phyloP scores from a whole-genome alignment of 2,329 filamentous ascomycete genomes.

The Colletotrichum cuscutae region DNA sequence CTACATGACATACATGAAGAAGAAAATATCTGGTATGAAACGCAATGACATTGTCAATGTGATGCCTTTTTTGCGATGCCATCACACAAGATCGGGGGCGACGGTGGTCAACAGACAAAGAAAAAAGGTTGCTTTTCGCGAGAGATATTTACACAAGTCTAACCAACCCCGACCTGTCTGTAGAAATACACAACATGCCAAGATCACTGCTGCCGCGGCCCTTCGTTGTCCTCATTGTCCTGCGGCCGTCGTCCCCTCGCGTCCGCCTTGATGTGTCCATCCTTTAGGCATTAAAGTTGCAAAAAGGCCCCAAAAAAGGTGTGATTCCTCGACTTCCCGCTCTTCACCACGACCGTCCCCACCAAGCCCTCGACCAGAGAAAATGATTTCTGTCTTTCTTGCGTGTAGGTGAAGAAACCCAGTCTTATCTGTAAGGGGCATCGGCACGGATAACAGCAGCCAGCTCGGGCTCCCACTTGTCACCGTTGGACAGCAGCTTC shows the following conservation, averaged over 20 bases:
- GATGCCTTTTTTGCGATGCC: not conserved
- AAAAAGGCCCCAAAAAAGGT: not conserved
- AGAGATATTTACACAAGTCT: constrained; percentile 35
- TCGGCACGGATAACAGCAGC: constrained; percentile 93
- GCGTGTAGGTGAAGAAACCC: not conserved
- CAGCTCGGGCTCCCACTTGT: constrained; percentile 98
- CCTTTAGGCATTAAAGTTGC: constrained; percentile 15
- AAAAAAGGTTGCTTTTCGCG: constrained; percentile 34
- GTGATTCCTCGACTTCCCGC: not conserved
- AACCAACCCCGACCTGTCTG: constrained; percentile 29
- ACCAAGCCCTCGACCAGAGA: not conserved
- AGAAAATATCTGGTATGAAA: not conserved
- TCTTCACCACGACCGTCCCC: not conserved
- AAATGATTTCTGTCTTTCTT: not conserved
- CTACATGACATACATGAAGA: not conserved
- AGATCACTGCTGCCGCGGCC: constrained; percentile 15
- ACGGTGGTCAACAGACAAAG: constrained; percentile 20
- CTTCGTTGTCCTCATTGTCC: constrained; percentile 14
- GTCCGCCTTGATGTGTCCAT: not conserved
- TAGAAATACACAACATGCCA: constrained; percentile 30
- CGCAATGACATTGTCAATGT: not conserved
- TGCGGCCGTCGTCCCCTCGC: not conserved
- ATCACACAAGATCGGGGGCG: not conserved
- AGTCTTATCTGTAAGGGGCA: constrained; percentile 82
- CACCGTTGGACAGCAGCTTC: constrained; percentile 88